phyloP scores from a whole-genome alignment of 163 green algal species.

The Prototheca wickerhamii region DNA sequence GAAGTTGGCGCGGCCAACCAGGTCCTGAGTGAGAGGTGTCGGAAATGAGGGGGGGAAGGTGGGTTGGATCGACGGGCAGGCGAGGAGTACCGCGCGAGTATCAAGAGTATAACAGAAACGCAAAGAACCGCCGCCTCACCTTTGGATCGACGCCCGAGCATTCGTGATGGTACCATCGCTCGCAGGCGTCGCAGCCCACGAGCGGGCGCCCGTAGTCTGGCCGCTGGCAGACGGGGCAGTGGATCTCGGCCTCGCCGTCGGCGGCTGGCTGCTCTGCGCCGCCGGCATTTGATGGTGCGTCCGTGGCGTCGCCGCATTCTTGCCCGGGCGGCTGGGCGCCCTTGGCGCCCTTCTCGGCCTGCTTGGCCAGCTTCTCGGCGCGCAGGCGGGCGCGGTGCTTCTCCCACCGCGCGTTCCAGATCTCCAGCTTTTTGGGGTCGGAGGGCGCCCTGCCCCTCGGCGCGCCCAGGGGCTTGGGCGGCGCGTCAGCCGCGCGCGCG shows the following conservation, averaged over 20 bases:
- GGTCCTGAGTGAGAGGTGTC: neutral
- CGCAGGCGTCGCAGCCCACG: slow-evolving; percentile 40
- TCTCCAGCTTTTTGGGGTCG: too few relatives aligned
- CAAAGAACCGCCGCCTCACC: slow-evolving; percentile 6
- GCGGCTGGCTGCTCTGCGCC: neutral
- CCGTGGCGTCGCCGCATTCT: too few relatives aligned
- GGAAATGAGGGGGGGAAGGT: neutral
- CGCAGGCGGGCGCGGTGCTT: neutral
- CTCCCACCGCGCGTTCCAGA: neutral
- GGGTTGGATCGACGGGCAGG: too few relatives aligned
- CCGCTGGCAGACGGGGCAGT: slow-evolving; percentile 43
- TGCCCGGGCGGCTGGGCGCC: too few relatives aligned
- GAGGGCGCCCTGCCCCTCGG: too few relatives aligned
- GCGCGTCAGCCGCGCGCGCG: too few relatives aligned
- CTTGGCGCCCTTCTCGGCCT: too few relatives aligned
- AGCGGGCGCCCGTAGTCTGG: slow-evolving; percentile 34
- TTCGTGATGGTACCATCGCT: slow-evolving; percentile 45
- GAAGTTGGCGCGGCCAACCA: neutral
- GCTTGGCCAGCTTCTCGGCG: too few relatives aligned
- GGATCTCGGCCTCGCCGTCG: slow-evolving; percentile 14
- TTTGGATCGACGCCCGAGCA: slow-evolving; percentile 29
- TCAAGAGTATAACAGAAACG: too few relatives aligned
- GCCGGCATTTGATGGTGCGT: neutral
- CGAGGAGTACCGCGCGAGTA: too few relatives aligned
- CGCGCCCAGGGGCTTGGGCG: too few relatives aligned